Conservation (phyloP, 305 asterid species). For the Ilex paraguariensis region DNA sequence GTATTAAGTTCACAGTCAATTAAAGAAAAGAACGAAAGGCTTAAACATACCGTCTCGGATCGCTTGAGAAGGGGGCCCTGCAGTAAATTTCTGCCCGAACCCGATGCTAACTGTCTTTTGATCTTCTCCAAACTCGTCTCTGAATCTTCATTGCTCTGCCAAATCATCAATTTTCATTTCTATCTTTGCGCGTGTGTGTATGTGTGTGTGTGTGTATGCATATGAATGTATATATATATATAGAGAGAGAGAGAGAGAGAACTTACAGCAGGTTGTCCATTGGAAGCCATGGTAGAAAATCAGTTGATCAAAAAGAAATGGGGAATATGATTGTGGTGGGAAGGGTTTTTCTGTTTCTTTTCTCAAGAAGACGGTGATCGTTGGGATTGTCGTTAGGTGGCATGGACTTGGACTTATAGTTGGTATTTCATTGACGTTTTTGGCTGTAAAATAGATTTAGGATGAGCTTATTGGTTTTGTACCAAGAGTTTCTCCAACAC, state of each 20-base stretch:
- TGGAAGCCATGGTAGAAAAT: slow-evolving; percentile 50
- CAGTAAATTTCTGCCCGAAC: slow-evolving; percentile 84
- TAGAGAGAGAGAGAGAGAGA: slow-evolving; percentile 2
- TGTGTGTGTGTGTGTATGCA: neutral
- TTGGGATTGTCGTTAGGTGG: neutral
- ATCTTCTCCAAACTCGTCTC: slow-evolving; percentile 94
- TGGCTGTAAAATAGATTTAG: too few species aligned
- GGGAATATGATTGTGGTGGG: neutral
- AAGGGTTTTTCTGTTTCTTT: neutral
- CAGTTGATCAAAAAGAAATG: neutral
- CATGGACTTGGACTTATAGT: neutral
- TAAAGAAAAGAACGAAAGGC: neutral
- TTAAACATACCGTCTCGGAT: slow-evolving; percentile 78
- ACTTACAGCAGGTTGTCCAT: slow-evolving; percentile 59
- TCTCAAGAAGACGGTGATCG: neutral
- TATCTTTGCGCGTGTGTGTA: neutral
- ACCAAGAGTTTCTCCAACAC: too few species aligned
- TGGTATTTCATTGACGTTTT: too few species aligned
- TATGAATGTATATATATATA: slow-evolving; percentile 4
- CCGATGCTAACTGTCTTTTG: slow-evolving; percentile 91
- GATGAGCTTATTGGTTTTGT: too few species aligned
- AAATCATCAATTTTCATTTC: slow-evolving; percentile 1
- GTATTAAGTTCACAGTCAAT: neutral
- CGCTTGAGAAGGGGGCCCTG: slow-evolving; percentile 98
- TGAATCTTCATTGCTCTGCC: slow-evolving; percentile 68